Conservation (phyloP, 805 yeast genomes). For the Wickerhamomyces silvicola region DNA sequence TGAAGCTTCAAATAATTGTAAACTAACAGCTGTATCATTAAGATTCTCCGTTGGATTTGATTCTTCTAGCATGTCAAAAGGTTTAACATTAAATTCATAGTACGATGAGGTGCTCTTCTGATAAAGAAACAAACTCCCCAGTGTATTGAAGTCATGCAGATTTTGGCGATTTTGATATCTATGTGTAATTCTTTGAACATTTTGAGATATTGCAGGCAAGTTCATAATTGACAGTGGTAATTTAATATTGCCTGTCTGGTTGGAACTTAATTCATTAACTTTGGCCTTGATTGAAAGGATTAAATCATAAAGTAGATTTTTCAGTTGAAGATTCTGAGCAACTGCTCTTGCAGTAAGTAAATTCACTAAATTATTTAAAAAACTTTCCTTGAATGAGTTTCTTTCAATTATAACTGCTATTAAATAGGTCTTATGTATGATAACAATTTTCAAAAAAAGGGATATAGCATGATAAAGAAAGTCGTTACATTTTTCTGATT, state of each 20-base stretch:
- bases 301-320: constrained; percentile 53
- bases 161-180: constrained; percentile 5
- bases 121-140: constrained; percentile 20
- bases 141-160: constrained; percentile 15
- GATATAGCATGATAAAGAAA: constrained; percentile 30
- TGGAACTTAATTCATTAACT: constrained; percentile 20
- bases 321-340: constrained; percentile 39
- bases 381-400: constrained; percentile 36
- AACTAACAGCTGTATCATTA: constrained; percentile 49
- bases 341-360: constrained; percentile 40
- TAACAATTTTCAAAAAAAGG: constrained; percentile 46
- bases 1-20: constrained; percentile 48
- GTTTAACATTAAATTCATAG: constrained; percentile 33
- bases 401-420: constrained; percentile 39
- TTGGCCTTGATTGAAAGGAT: constrained; percentile 43
- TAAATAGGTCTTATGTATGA: constrained; percentile 48
- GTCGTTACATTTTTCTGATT: constrained; percentile 10
- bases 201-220: constrained; percentile 18
- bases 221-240: constrained; percentile 21
- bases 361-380: constrained; percentile 40
- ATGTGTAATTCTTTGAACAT: background rate
- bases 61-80: constrained; percentile 57
- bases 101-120: constrained; percentile 23
- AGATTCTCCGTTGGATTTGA: constrained; percentile 38
- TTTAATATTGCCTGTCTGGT: constrained; percentile 21